A percentile compares a stretch with the other conserved stretches of the same genome.
Evolutionary conservation across 805 yeast genomes (phyloP).

Genomic region (Naumovozyma castellii): DNA sequence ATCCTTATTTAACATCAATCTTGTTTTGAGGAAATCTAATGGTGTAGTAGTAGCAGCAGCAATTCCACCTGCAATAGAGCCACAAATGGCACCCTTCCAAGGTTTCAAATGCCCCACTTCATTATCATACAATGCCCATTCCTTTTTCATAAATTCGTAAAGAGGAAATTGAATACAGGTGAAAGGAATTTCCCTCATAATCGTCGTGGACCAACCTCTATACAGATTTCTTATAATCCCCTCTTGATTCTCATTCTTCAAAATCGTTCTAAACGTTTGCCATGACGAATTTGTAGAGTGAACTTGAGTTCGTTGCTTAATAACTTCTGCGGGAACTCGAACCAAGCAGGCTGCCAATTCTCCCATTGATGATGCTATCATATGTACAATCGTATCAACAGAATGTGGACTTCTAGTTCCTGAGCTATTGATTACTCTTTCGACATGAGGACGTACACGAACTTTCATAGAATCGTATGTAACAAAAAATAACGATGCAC

Average conservation of each 20-base stretch:
- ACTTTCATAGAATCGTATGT: conserved; percentile 74
- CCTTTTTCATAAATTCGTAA: conserved; percentile 69
- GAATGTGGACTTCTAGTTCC: conserved; percentile 2
- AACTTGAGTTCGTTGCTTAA: conserved; percentile 91
- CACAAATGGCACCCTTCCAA: conserved; percentile 74
- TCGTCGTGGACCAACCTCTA: conserved; percentile 88
- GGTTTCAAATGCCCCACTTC: conserved; percentile 32
- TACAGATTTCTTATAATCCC: conserved; percentile 72
- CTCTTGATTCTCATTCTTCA: conserved; percentile 62
- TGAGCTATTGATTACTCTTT: conserved; percentile 10
- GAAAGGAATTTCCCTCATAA: conserved; percentile 92
- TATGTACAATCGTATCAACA: conserved; percentile 51
- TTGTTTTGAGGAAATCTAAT: conserved; percentile 66
- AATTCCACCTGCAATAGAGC: conserved; percentile 71
- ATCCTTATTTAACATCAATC: conserved; percentile 67
- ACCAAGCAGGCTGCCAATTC: conserved; percentile 90
- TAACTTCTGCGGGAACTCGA: conserved; percentile 93
- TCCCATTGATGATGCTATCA: conserved; percentile 82
- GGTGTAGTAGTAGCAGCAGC: conserved; percentile 82
- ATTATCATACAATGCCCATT: conserved; percentile 39
- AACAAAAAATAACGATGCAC: conserved; percentile 66
- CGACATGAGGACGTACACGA: conserved; percentile 32
- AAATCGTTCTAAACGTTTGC: conserved; percentile 54
- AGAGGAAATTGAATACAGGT: conserved; percentile 93
- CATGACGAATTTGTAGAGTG: conserved; percentile 44